Conservation (phyloP, 306 rosid genomes). For the Pterocarpus macrocarpus region DNA sequence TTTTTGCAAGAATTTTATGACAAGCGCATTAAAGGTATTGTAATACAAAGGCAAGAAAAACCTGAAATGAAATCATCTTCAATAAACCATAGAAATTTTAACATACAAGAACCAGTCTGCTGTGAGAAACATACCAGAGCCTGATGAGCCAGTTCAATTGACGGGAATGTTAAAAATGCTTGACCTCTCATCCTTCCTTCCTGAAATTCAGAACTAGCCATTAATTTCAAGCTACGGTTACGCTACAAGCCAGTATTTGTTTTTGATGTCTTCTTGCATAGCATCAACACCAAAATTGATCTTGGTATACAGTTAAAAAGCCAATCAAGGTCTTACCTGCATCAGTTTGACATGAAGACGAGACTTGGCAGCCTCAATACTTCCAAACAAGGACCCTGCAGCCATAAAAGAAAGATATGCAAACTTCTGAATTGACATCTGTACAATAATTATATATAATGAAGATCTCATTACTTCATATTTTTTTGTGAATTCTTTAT, state of each 20-base stretch:
- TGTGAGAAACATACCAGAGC: constrained; percentile 71
- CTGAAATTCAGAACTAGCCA: constrained; percentile 60
- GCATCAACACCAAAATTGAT: constrained; percentile 20
- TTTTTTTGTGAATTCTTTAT: not conserved
- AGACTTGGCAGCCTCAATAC: constrained; percentile 73
- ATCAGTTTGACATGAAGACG: constrained; percentile 80
- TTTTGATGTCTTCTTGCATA: not conserved
- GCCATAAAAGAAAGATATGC: constrained; percentile 34
- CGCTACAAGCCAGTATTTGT: not conserved
- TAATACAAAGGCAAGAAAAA: constrained; percentile 6
- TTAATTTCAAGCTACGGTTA: constrained; percentile 33
- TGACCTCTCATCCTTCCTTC: constrained; percentile 99
- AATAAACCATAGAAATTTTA: not conserved
- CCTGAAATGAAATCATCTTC: constrained; percentile 24
- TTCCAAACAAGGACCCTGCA: constrained; percentile 89
- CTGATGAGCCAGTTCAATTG: constrained; percentile 78
- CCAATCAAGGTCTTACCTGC: constrained; percentile 67
- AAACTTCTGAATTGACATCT: constrained; percentile 14
- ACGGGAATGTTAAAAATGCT: constrained; percentile 93
- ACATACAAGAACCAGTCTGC: constrained; percentile 24
- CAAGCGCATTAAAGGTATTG: constrained; percentile 11
- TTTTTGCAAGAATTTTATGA: constrained; percentile 12
- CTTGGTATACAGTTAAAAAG: constrained; percentile 1
- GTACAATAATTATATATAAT: not conserved
- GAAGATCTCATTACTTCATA: constrained; percentile 12